Conservation (phyloP, 306 rosid genomes). For the Astragalus membranaceus region DNA sequence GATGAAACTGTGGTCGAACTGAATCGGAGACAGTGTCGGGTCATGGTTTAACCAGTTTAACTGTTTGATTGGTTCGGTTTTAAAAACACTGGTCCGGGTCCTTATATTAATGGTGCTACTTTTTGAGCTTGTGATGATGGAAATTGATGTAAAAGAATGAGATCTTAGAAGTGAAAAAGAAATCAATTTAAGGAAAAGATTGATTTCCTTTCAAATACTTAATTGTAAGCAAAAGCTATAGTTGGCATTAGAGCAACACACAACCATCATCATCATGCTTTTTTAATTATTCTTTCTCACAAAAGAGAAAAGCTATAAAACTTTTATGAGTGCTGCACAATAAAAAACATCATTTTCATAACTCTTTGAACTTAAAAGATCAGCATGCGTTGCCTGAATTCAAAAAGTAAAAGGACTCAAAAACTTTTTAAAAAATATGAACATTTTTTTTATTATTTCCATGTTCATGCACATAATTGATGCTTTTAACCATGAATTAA, state of each 20-base stretch:
- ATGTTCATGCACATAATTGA: neutral
- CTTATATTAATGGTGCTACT: no score
- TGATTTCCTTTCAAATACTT: neutral
- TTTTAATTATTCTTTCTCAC: conserved; percentile 16
- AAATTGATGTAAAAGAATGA: neutral
- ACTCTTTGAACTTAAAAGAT: conserved; percentile 2
- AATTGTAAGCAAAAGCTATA: conserved; percentile 2
- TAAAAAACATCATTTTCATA: conserved; percentile 33
- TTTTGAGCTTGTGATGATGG: no score
- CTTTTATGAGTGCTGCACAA: conserved; percentile 26
- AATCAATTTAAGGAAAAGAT: neutral
- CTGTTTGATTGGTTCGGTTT: no score
- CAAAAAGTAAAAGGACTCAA: conserved; percentile 20
- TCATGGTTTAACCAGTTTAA: no score
- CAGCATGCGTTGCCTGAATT: conserved; percentile 20
- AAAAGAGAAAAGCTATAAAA: conserved; percentile 19
- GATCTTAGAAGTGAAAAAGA: neutral
- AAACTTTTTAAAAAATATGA: neutral
- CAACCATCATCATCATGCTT: conserved; percentile 20
- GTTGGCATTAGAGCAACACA: conserved; percentile 16
- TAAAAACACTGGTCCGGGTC: no score
- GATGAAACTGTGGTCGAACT: no score
- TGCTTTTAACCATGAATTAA: neutral
- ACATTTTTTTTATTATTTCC: neutral
- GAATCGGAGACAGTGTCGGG: no score